A percentile compares a stretch with the other conserved stretches of the same genome.
Conservation (phyloP, 768 basidiomycete species). For the Imleria badia region DNA sequence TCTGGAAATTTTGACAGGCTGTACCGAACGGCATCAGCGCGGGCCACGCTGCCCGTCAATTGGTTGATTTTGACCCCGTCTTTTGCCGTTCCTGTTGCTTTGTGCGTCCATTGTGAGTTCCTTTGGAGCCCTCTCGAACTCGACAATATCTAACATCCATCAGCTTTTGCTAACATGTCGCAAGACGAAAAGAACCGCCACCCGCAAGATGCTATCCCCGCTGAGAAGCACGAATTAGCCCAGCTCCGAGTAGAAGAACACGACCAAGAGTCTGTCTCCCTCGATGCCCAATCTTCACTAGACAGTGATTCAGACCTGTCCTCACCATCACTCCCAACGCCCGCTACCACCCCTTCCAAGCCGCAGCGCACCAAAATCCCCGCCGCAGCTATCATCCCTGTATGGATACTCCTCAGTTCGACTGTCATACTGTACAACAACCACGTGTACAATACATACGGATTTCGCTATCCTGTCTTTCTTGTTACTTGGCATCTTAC, state of each 20-base stretch:
- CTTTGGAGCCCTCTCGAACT: neutral
- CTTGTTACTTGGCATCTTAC: constrained; percentile 84
- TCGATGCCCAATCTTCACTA: neutral
- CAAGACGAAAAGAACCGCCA: constrained; percentile 25
- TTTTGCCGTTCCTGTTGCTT: neutral
- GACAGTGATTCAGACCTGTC: constrained; percentile 7
- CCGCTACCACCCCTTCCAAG: constrained; percentile 46
- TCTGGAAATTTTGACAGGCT: no score
- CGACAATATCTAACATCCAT: neutral
- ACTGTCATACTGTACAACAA: constrained; percentile 97
- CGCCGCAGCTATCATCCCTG: constrained; percentile 73
- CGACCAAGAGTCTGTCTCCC: constrained; percentile 7
- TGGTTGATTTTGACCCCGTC: neutral
- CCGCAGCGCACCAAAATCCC: constrained; percentile 54
- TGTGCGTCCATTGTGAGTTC: constrained; percentile 8
- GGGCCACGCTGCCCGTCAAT: no score
- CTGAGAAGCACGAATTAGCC: constrained; percentile 22
- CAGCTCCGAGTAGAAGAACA: constrained; percentile 21
- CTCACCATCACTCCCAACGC: constrained; percentile 50
- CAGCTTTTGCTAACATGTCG: constrained; percentile 19
- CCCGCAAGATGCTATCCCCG: neutral
- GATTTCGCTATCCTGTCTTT: constrained; percentile 91
- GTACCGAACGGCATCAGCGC: no score
- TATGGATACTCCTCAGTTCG: constrained; percentile 91
- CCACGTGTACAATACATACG: constrained; percentile 75